A percentile compares a stretch with the other conserved stretches of the same genome.
Evolutionary conservation across 345 rosid genomes (phyloP).

Genomic region (Schrenkiella parvula): DNA sequence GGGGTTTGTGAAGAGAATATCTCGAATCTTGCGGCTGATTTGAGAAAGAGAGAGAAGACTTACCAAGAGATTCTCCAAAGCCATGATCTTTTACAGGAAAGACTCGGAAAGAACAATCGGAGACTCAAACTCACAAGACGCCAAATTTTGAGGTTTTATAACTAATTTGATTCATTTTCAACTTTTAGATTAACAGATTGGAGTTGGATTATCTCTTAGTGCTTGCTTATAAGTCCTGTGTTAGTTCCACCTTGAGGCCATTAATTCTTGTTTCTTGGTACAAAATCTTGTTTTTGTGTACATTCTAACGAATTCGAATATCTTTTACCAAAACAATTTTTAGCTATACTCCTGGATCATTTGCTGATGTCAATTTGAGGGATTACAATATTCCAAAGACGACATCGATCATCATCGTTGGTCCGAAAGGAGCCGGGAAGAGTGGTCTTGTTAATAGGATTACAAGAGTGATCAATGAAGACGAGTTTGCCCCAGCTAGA

Average conservation of each 20-base stretch:
- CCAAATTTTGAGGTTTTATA: conserved; percentile 49
- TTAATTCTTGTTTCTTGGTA: background rate
- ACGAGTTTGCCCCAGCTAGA: conserved; percentile 51
- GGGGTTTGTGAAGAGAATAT: conserved; percentile 13
- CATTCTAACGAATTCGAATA: background rate
- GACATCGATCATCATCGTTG: conserved; percentile 59
- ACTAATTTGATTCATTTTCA: background rate
- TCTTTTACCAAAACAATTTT: background rate
- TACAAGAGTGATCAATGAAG: conserved; percentile 58
- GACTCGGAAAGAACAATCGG: conserved; percentile 15
- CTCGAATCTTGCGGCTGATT: conserved; percentile 24
- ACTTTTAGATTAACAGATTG: background rate
- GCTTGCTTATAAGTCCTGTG: background rate
- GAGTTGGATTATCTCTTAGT: background rate
- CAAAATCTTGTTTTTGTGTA: no score
- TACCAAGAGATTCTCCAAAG: conserved; percentile 42
- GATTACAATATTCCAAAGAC: conserved; percentile 52
- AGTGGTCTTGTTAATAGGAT: conserved; percentile 78
- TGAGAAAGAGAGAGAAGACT: conserved; percentile 34
- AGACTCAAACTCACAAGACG: conserved; percentile 35
- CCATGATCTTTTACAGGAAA: conserved; percentile 33
- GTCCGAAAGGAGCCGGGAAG: conserved; percentile 82
- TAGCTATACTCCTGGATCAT: conserved; percentile 68
- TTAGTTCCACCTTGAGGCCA: background rate
- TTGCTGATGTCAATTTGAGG: conserved; percentile 38